Evolutionary conservation across 352 stramenopile species (phyloP), one percentile per base, ranked within the genome.

Genomic region (Nothophytophthora sp.): DNA sequence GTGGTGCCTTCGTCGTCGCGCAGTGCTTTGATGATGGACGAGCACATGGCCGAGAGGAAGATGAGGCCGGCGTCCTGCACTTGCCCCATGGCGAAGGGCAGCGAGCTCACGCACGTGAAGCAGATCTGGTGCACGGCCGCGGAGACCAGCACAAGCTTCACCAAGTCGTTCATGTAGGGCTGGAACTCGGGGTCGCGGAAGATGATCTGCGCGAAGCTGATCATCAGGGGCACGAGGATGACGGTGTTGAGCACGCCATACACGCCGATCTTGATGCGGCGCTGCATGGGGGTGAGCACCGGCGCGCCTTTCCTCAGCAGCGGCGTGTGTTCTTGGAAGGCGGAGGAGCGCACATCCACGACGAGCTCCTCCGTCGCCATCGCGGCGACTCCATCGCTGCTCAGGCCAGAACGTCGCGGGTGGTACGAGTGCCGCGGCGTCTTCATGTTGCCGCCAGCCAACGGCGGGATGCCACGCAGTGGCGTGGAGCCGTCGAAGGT

Each of bases 31-130:
- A 92, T 86, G 48, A 97, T 98, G 19, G 76, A 86, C 19, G 73
- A 90, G 10, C 96, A 92, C 81, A 99, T 99, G 36, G 83, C 81
- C 16, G 84, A 97, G 38, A 99, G 78, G 73, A 99, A 99, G 53
- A 99, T 99, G n/a, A 99, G 78, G 0, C 97, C 97, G 2, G 96
- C 96, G 67, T 99, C 96, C 65, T 99, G 97, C 3, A 99, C 97
- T 70, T 98, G 96, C 2, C 97, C 97, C 38, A 99, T 96, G 4
- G 97, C 96, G 69, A 99, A 99, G 6, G 91, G 86, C 42, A 99
- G 76, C 28, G 88, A 92, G 48, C 87, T 98, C 39, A 96, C 90
- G 16, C 82, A 63, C 4, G 84, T 94, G 57, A 95, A 95, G 56
- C 79, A 91, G 41, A 90, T 54, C 63, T 95, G 84, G 55, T 95